Evolutionary conservation across 2,329 filamentous ascomycete genomes (phyloP).

Genomic region (Aspergillus viridinutans): DNA sequence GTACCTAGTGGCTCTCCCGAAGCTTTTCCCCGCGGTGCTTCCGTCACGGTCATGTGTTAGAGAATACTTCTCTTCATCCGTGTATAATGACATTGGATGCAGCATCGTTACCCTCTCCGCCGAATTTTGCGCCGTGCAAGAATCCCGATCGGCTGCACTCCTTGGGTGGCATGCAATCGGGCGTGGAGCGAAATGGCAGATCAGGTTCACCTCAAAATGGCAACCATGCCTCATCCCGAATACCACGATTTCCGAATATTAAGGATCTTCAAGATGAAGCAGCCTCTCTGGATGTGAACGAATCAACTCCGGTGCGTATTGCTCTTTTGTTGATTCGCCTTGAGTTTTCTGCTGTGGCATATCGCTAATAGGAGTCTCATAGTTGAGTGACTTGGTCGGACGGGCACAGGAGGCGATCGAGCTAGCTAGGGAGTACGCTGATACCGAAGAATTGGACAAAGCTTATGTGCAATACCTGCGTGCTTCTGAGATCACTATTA

Average conservation of each 20-base stretch:
- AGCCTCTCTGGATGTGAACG: constrained; percentile 29
- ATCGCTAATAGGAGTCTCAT: constrained; percentile 14
- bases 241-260: constrained; percentile 34
- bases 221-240: constrained; percentile 12
- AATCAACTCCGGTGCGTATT: constrained; percentile 28
- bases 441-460: constrained; percentile 53
- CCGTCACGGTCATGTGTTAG: constrained; percentile 23
- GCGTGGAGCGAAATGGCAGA: constrained; percentile 21
- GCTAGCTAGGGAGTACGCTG: constrained; percentile 27
- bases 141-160: constrained; percentile 22
- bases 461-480: constrained; percentile 82
- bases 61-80: constrained; percentile 11
- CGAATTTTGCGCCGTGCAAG: constrained; percentile 32
- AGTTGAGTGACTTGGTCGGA: constrained; percentile 34
- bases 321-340: not conserved
- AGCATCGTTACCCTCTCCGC: constrained; percentile 34
- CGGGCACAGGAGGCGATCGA: constrained; percentile 35
- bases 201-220: constrained; percentile 22
- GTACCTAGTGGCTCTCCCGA: not conserved
- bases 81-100: constrained; percentile 37
- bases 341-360: not conserved
- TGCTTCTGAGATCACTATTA: constrained; percentile 72
- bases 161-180: constrained; percentile 27
- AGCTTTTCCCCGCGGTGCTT: not conserved
- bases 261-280: constrained; percentile 40